A percentile compares a stretch with the other conserved stretches of the same genome.
phyloP scores from a whole-genome alignment of 352 stramenopile genomes.

The Hyaloperonospora arabidopsidis region DNA sequence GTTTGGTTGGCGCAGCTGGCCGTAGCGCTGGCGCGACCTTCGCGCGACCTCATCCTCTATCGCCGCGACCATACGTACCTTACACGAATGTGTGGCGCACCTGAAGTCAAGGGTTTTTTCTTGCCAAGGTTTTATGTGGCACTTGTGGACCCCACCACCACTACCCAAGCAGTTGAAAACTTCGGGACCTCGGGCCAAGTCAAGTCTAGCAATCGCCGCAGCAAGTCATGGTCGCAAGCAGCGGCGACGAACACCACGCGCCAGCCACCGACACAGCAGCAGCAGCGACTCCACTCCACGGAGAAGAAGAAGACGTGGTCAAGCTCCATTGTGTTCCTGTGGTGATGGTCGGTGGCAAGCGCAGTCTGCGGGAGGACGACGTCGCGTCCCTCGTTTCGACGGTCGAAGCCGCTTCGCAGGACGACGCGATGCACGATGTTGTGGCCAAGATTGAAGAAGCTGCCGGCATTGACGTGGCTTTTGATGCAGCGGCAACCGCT shows the following conservation, averaged over 20 bases:
- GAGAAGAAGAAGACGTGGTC: slow-evolving; percentile 16
- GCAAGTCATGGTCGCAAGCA: slow-evolving; percentile 26
- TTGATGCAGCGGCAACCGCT: slow-evolving; percentile 27
- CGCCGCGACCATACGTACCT: background rate
- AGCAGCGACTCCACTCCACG: background rate
- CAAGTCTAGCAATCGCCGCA: too few species aligned
- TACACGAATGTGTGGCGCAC: slow-evolving; percentile 28
- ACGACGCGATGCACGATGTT: slow-evolving; percentile 51
- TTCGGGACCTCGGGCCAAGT: too few species aligned
- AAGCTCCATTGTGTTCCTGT: slow-evolving; percentile 15
- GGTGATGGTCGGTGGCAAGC: slow-evolving; percentile 34
- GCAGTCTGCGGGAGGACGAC: slow-evolving; percentile 19
- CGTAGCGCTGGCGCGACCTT: background rate
- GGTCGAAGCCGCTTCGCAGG: slow-evolving; percentile 19
- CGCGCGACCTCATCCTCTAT: background rate
- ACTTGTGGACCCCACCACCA: slow-evolving; percentile 27
- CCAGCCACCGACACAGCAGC: slow-evolving; percentile 9
- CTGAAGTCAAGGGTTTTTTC: slow-evolving; percentile 22
- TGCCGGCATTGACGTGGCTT: slow-evolving; percentile 26
- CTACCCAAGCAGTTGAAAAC: slow-evolving; percentile 1
- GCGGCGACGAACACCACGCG: slow-evolving; percentile 16
- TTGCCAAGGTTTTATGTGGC: slow-evolving; percentile 28
- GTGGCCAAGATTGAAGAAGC: slow-evolving; percentile 65
- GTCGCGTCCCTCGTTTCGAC: slow-evolving; percentile 18
- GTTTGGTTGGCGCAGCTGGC: slow-evolving; percentile 26